These are phyloP conservation scores for Citrus cavaleriei DNA, from an alignment of 345 rosid species.

Conservation along the genomic window DNA sequence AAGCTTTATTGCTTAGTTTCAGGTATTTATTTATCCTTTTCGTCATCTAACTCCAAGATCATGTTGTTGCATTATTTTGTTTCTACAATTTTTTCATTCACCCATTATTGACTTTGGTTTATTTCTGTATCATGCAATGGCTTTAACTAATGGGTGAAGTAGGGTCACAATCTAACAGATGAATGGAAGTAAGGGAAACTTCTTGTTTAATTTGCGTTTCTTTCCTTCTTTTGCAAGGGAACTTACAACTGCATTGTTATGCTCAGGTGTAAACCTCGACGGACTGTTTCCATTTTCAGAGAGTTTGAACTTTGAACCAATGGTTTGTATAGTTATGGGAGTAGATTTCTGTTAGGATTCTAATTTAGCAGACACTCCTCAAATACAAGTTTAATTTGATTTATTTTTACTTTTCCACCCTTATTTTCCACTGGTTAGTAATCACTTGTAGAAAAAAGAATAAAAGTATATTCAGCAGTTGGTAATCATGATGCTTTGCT, in stretches of 20 bases:
- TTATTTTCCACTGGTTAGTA: slow-evolving; percentile 1
- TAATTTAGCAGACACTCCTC: slow-evolving; percentile 5
- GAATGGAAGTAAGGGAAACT: neutral
- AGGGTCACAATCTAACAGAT: neutral
- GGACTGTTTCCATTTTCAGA: slow-evolving; percentile 29
- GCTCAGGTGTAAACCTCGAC: slow-evolving; percentile 36
- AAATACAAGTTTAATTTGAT: neutral
- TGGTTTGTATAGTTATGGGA: slow-evolving; percentile 22
- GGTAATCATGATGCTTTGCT: neutral
- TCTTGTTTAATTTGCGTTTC: neutral
- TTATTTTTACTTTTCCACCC: neutral
- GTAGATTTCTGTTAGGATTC: slow-evolving; percentile 14
- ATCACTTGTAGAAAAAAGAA: neutral
- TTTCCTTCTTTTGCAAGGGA: slow-evolving; percentile 12
- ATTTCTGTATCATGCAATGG: neutral
- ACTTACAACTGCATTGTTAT: slow-evolving; percentile 32
- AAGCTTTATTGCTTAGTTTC: slow-evolving; percentile 13
- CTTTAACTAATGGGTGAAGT: neutral
- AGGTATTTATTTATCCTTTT: neutral
- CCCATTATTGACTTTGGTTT: neutral
- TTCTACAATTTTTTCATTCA: neutral
- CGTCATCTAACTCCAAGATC: neutral
- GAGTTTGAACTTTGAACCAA: slow-evolving; percentile 24
- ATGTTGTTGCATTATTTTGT: neutral
- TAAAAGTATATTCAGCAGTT: neutral